phyloP scores from a whole-genome alignment of 1,284 basidiomycete species.

The Golubevia sp. region DNA sequence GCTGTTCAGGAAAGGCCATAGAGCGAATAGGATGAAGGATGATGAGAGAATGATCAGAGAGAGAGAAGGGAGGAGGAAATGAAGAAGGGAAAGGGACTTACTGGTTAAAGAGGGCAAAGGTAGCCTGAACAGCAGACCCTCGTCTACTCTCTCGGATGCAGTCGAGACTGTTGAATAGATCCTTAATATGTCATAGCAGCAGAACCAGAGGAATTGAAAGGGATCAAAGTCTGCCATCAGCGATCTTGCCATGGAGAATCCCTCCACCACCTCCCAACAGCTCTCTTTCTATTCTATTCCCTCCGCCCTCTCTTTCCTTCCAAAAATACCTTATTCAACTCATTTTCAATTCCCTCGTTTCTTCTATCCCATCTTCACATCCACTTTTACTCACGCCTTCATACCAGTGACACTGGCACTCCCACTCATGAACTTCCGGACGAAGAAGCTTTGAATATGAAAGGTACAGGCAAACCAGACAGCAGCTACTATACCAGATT shows the following conservation, averaged over 20 bases:
- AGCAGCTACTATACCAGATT: constrained; percentile 23
- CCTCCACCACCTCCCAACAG: neutral
- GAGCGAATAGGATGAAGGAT: neutral
- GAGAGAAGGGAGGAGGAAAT: neutral
- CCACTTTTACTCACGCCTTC: constrained; percentile 1
- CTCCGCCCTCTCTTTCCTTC: neutral
- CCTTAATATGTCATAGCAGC: constrained; percentile 8
- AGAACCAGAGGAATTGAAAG: neutral
- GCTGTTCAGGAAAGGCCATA: too few species aligned
- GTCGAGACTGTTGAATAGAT: constrained; percentile 19
- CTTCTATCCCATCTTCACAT: neutral
- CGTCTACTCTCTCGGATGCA: constrained; percentile 27
- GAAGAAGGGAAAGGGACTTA: constrained; percentile 3
- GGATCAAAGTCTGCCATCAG: neutral
- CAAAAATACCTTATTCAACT: neutral
- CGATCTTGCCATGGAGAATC: neutral
- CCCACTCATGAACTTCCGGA: constrained; percentile 45
- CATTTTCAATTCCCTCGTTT: neutral
- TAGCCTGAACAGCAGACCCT: constrained; percentile 19
- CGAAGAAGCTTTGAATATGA: constrained; percentile 46
- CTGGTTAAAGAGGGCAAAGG: constrained; percentile 33
- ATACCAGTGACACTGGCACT: constrained; percentile 32
- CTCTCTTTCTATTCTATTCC: neutral
- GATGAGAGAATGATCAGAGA: constrained; percentile 6
- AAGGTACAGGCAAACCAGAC: constrained; percentile 41